Conservation (phyloP, 805 yeast genomes). For the Saturnispora hagleri region DNA sequence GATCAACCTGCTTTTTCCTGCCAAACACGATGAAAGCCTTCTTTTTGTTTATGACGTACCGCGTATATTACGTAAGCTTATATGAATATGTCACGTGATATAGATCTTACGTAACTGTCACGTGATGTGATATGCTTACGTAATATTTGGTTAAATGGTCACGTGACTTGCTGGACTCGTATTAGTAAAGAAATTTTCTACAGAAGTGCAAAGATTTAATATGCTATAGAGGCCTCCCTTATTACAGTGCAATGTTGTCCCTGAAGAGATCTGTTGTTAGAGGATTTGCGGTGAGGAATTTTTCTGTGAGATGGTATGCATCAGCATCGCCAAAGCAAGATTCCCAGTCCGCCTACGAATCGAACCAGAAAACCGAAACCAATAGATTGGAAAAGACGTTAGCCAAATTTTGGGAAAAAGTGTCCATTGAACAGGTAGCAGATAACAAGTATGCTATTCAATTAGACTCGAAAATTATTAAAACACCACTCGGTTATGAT, state of each 20-base stretch:
- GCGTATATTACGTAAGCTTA: conserved; percentile 1
- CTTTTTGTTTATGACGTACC: background rate
- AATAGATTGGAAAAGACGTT: conserved; percentile 62
- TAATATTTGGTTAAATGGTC: background rate
- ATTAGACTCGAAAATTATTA: conserved; percentile 66
- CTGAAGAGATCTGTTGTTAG: background rate
- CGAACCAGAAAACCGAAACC: conserved; percentile 49
- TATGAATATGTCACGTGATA: background rate
- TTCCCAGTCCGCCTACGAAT: conserved; percentile 28
- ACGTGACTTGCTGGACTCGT: too few species aligned
- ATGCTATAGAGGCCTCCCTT: background rate
- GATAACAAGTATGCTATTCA: conserved; percentile 39
- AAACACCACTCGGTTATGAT: conserved; percentile 75
- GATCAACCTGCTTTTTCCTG: background rate
- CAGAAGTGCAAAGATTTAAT: too few species aligned
- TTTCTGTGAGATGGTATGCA: conserved; percentile 5
- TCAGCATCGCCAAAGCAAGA: conserved; percentile 1
- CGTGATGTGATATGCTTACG: background rate
- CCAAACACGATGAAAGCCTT: background rate
- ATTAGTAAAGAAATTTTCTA: too few species aligned
- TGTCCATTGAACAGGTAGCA: conserved; percentile 30
- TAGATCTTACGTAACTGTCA: background rate
- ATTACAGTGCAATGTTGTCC: background rate
- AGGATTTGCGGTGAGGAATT: background rate
- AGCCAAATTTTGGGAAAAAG: conserved; percentile 75